phyloP scores from a whole-genome alignment of 352 stramenopile species.

The Pythium insidiosum region DNA sequence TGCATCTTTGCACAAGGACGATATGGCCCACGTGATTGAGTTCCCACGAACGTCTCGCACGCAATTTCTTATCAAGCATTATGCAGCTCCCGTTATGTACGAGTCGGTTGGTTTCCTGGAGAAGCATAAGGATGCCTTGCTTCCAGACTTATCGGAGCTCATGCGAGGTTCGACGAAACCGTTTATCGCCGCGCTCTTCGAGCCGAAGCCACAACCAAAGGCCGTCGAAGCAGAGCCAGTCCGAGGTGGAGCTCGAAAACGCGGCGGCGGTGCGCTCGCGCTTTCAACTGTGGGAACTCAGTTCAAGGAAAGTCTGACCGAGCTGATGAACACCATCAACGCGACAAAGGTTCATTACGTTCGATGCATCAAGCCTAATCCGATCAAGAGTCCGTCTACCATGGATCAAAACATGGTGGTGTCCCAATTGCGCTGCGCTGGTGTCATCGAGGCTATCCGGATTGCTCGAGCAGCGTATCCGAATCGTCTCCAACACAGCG shows the following conservation, averaged over 20 bases:
- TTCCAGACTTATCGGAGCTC: constrained; percentile 90
- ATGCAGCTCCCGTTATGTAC: constrained; percentile 92
- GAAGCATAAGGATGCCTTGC: constrained; percentile 94
- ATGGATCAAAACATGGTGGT: constrained; percentile 93
- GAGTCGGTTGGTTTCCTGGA: constrained; percentile 91
- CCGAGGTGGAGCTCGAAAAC: constrained; percentile 30
- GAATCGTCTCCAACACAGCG: constrained; percentile 91
- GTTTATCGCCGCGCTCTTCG: constrained; percentile 70
- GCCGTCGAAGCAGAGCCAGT: constrained; percentile 22
- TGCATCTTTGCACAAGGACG: constrained; percentile 74
- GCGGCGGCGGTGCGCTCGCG: constrained; percentile 49
- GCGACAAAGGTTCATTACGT: constrained; percentile 97
- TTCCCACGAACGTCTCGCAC: constrained; percentile 80
- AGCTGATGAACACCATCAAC: constrained; percentile 95
- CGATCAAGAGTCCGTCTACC: constrained; percentile 87
- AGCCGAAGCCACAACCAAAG: constrained; percentile 46
- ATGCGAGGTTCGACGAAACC: constrained; percentile 71
- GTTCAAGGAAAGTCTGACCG: constrained; percentile 91
- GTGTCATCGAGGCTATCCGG: constrained; percentile 98
- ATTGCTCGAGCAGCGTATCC: constrained; percentile 98
- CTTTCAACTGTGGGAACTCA: constrained; percentile 80
- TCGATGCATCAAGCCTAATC: constrained; percentile 99
- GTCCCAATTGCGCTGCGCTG: constrained; percentile 95
- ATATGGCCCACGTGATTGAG: constrained; percentile 79
- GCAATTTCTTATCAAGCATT: constrained; percentile 94